phyloP scores from a whole-genome alignment of 345 rosid genomes.

The Nasturtium officinale region DNA sequence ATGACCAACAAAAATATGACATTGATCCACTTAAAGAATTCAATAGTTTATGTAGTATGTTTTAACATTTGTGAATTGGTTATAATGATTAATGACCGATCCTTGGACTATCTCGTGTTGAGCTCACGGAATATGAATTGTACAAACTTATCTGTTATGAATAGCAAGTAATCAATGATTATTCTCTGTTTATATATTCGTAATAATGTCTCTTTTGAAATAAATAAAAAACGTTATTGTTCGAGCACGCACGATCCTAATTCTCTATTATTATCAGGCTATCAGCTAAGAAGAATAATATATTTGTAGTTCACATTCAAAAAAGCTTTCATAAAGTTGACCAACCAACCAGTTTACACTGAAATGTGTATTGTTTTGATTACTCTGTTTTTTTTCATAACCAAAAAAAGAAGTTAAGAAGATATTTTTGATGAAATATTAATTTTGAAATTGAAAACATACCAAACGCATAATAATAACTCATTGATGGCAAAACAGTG shows the following conservation, averaged over 20 bases:
- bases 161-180: neutral
- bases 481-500: neutral
- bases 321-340: conserved; percentile 19
- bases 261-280: neutral
- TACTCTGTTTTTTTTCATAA: no score
- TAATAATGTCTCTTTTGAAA: neutral
- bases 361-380: no score
- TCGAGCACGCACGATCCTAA: conserved; percentile 35
- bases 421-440: neutral
- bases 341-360: conserved; percentile 35
- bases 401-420: neutral
- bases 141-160: neutral
- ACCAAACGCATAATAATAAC: neutral
- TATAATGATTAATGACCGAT: neutral
- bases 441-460: neutral
- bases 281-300: conserved; percentile 10
- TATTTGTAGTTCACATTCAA: conserved; percentile 22
- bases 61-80: neutral
- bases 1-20: neutral
- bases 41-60: neutral
- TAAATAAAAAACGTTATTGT: conserved; percentile 19
- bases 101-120: neutral
- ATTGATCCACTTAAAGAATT: neutral
- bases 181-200: neutral
- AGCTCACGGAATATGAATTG: neutral